A percentile compares a stretch with the other conserved stretches of the same genome.
phyloP scores from a whole-genome alignment of 164 flowering plant genomes.

The Stephania yunnanensis region DNA sequence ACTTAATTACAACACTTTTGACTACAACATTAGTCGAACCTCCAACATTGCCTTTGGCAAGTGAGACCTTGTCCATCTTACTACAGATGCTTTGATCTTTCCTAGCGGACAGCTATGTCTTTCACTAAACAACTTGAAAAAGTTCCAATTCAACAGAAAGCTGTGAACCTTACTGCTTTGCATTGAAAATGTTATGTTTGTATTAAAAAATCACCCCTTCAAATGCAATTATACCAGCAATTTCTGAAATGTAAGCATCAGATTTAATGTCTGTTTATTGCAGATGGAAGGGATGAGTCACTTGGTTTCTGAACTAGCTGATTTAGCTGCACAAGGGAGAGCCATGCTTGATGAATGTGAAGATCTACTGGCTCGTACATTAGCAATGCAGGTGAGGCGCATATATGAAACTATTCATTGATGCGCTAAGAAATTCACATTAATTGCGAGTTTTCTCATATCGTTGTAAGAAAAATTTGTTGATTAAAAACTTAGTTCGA shows the following conservation, averaged over 20 bases:
- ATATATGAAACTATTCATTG: background rate
- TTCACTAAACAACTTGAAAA: too few species aligned
- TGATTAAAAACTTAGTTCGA: too few species aligned
- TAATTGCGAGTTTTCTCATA: background rate
- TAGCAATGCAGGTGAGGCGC: conserved; percentile 60
- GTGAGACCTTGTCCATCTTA: too few species aligned
- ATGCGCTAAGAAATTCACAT: background rate
- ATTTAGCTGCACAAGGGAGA: conserved; percentile 53
- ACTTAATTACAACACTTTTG: too few species aligned
- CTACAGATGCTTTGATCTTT: too few species aligned
- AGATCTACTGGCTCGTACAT: conserved; percentile 50
- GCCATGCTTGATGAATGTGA: conserved; percentile 61
- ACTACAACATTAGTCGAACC: too few species aligned
- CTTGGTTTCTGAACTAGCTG: conserved; percentile 66
- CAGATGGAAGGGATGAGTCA: conserved; percentile 59
- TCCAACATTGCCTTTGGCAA: too few species aligned
- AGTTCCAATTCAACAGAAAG: too few species aligned
- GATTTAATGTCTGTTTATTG: background rate
- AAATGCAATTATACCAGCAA: background rate
- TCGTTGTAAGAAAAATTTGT: background rate
- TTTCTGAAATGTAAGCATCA: background rate
- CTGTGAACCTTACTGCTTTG: too few species aligned
- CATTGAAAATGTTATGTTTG: too few species aligned
- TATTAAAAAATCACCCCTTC: too few species aligned
- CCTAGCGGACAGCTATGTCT: too few species aligned